Evolutionary conservation across 768 basidiomycete species (phyloP).

Genomic region (Rhodocollybia butyracea): DNA sequence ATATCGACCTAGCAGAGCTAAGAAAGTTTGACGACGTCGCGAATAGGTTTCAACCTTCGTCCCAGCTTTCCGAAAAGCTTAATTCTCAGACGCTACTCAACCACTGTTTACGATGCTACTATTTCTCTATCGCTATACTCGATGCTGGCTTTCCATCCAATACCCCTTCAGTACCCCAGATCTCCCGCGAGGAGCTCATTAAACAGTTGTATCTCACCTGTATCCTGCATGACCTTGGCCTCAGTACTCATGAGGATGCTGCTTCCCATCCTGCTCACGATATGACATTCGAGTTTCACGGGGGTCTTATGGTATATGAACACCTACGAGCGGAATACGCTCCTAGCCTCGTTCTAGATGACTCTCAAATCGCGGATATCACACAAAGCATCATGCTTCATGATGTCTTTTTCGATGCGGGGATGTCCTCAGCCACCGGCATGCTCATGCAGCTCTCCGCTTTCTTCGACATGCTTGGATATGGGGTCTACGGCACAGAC

Average conservation of each 20-base stretch:
- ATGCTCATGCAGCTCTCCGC: constrained; percentile 14
- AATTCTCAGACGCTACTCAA: neutral
- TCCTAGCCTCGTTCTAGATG: constrained; percentile 2
- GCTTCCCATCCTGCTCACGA: constrained; percentile 11
- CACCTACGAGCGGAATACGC: constrained; percentile 9
- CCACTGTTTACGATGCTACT: constrained; percentile 1
- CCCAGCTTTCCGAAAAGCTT: neutral
- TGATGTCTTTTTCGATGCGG: constrained; percentile 9
- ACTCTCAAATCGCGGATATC: constrained; percentile 14
- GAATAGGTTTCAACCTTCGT: neutral
- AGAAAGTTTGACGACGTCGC: neutral
- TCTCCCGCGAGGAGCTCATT: neutral
- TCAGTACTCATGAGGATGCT: constrained; percentile 4
- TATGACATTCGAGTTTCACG: constrained; percentile 15
- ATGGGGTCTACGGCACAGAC: constrained; percentile 10
- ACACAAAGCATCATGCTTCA: constrained; percentile 20
- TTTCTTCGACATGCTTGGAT: constrained; percentile 15
- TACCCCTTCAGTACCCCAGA: neutral
- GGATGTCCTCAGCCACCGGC: constrained; percentile 15
- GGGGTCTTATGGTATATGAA: constrained; percentile 15
- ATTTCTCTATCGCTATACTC: neutral
- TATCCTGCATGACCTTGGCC: constrained; percentile 14
- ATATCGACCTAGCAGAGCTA: neutral
- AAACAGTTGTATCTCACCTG: constrained; percentile 12
- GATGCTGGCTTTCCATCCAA: neutral